Evolutionary conservation across 1,284 basidiomycete genomes (phyloP), one percentile per base, ranked within the genome.

Genomic region (Paramarasmius palmivorus): DNA sequence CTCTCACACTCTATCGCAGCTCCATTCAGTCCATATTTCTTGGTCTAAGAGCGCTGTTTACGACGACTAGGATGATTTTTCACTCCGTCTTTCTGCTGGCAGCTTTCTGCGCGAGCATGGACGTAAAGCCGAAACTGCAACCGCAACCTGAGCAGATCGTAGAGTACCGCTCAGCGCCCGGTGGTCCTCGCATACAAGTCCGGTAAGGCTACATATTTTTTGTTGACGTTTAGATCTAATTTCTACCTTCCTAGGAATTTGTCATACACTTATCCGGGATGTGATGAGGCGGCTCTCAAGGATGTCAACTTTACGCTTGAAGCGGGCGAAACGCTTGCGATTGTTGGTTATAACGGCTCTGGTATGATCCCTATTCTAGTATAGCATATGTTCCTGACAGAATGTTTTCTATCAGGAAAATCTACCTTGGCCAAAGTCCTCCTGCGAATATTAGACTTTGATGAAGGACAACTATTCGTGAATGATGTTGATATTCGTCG

Each of bases 31-130:
- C 83, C 19, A 75, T 92, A 36, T 73, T 90, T 15, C 80, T 80
- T 63, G 81, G 88, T 3, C 74, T 81, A 52, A 74, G 82, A 52
- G 81, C 81, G 58, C 66, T 92, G 54, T 64, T 84, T 23, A 79
- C 80, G 40, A 88, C 83, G 5, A 65, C 77, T 22, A 81, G 81
- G 54, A 83, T 86, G 81, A 82, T 83, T 19, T 91, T 87, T 61
- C 91, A 93, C 66, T 81, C 83, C 15, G 78, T 92, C 37, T 93
- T 93, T 70, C 74, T 90, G 57, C 86, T 93, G 82, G 86, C 86
- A 39, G 90, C 91, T 6, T 93, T 90, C 64, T 85, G 82, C 60
- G 87, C 88, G 37, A 84, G 86, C 41, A 82, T 83, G 72, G 78
- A 82, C 55, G 71, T 92, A 54, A 81, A 84, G 61, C 86, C 89